Conservation (phyloP, 2,329 filamentous ascomycete genomes). For the Thelonectria discophora region DNA sequence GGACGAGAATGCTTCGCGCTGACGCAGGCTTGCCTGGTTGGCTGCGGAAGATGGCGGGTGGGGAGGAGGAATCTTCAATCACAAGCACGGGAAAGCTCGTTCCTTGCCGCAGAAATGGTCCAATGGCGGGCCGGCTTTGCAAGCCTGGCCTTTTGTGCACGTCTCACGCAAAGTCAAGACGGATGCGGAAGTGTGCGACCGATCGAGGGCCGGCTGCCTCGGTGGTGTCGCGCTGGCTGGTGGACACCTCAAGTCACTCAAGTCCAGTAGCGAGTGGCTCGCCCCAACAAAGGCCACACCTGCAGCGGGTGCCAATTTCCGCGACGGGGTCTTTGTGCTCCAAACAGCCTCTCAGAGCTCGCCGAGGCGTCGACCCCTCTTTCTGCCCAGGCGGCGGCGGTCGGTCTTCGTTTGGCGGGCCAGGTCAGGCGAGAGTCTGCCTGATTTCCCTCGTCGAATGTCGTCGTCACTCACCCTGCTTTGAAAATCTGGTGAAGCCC, state of each 20-base stretch:
- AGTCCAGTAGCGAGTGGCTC: no score
- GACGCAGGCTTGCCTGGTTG: constrained; percentile 25
- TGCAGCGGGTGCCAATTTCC: constrained; percentile 39
- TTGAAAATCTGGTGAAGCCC: constrained; percentile 44
- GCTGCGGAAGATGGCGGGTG: constrained; percentile 12
- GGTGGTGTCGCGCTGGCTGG: constrained; percentile 26
- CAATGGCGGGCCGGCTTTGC: constrained; percentile 27
- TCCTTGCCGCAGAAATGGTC: constrained; percentile 20
- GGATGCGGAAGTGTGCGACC: constrained; percentile 1
- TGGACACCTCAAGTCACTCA: no score
- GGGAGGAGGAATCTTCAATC: not conserved
- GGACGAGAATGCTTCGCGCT: constrained; percentile 20
- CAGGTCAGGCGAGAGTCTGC: constrained; percentile 33
- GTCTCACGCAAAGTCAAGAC: constrained; percentile 25
- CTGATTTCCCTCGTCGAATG: constrained; percentile 31
- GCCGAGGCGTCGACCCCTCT: not conserved
- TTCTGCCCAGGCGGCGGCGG: not conserved
- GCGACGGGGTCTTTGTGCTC: not conserved
- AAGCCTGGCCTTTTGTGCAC: constrained; percentile 22
- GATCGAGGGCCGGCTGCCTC: constrained; percentile 23
- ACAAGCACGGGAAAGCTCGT: constrained; percentile 29
- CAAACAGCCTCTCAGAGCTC: constrained; percentile 10
- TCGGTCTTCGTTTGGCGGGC: constrained; percentile 16
- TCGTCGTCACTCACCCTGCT: constrained; percentile 40
- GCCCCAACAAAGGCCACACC: constrained; percentile 25